Evolutionary conservation across 257 asterid species (phyloP).

Genomic region (Salvia splendens): DNA sequence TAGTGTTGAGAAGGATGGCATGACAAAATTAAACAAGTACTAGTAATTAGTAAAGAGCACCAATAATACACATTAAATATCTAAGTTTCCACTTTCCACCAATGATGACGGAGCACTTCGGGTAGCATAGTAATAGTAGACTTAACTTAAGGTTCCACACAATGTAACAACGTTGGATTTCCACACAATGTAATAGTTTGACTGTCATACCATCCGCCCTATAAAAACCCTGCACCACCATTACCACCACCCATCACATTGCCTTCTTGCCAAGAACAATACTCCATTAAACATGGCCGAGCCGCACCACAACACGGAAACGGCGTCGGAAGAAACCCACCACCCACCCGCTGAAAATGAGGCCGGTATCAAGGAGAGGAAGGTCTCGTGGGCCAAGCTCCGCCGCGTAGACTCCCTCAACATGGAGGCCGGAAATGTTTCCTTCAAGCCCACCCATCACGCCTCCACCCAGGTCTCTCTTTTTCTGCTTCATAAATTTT

Average conservation of each 20-base stretch:
- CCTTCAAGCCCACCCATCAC: slow-evolving; percentile 37
- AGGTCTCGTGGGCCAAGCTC: slow-evolving; percentile 41
- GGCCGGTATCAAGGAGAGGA: slow-evolving; percentile 18
- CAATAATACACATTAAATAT: slow-evolving; percentile 31
- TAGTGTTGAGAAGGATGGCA: not conserved
- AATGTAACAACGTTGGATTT: not conserved
- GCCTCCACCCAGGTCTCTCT: slow-evolving; percentile 29
- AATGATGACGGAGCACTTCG: slow-evolving; percentile 17
- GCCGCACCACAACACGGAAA: not conserved
- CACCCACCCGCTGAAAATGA: slow-evolving; percentile 7
- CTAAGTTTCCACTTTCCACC: not conserved
- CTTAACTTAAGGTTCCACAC: not conserved
- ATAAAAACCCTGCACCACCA: slow-evolving; percentile 22
- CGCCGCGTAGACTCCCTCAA: slow-evolving; percentile 53
- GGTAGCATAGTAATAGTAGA: not conserved
- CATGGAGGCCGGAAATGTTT: slow-evolving; percentile 46
- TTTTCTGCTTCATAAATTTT: not conserved
- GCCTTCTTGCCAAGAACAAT: not conserved
- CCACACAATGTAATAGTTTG: slow-evolving; percentile 13
- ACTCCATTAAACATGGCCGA: slow-evolving; percentile 27
- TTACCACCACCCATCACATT: not conserved
- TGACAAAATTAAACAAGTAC: not conserved
- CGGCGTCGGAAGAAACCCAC: slow-evolving; percentile 23
- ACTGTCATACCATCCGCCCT: slow-evolving; percentile 3
- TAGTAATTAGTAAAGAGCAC: not conserved